phyloP scores from a whole-genome alignment of 164 flowering plant genomes.

The Pachysandra terminalis region DNA sequence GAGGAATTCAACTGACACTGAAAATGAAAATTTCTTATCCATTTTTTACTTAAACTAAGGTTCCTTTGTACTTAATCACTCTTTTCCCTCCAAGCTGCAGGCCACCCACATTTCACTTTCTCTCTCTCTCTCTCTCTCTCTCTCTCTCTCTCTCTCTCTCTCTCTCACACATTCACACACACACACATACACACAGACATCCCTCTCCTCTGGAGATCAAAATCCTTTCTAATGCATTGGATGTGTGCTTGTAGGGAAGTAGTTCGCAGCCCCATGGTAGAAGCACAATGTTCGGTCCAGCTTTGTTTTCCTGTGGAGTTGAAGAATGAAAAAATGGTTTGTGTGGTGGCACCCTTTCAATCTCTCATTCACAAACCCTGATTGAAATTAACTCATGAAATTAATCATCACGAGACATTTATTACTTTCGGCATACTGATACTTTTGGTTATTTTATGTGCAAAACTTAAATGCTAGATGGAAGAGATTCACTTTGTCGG shows the following conservation, averaged over 20 bases:
- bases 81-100: too few species aligned
- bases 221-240: slow-evolving; percentile 10
- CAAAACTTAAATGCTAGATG: slow-evolving; percentile 39
- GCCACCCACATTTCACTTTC: not conserved
- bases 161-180: too few species aligned
- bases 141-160: not conserved
- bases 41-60: too few species aligned
- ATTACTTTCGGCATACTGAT: slow-evolving; percentile 1
- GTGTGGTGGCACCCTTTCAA: slow-evolving; percentile 14
- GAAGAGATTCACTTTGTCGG: slow-evolving; percentile 90
- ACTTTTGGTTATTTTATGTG: slow-evolving; percentile 8
- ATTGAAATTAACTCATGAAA: not conserved
- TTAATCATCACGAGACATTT: not conserved
- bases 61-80: too few species aligned
- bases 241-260: slow-evolving; percentile 59
- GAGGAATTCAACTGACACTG: too few species aligned
- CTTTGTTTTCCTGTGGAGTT: slow-evolving; percentile 87
- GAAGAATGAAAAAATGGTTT: slow-evolving; percentile 76
- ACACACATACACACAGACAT: too few species aligned
- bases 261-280: slow-evolving; percentile 92
- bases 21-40: too few species aligned
- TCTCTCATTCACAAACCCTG: not conserved
- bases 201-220: not conserved
- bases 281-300: slow-evolving; percentile 94
- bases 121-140: not conserved